Percentiles rank a stretch among this genome's conserved stretches.
Evolutionary conservation across 441 rosid species (phyloP).

Genomic region (Croton laevigatus): DNA sequence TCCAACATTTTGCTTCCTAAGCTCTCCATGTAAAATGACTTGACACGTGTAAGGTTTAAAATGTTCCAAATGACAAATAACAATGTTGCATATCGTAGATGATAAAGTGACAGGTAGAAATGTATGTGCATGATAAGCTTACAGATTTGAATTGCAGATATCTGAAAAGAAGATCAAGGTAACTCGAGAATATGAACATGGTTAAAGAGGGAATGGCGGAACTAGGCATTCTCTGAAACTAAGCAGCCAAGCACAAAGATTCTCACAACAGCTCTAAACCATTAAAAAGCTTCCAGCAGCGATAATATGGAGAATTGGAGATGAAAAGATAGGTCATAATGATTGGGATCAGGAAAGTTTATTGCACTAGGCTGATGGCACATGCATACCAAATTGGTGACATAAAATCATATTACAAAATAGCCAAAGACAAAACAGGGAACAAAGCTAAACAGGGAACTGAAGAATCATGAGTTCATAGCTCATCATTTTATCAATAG

Average conservation of each 20-base stretch:
- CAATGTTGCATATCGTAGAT: neutral
- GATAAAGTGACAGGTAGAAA: neutral
- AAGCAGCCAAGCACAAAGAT: neutral
- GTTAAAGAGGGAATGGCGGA: neutral
- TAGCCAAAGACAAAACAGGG: too few species aligned
- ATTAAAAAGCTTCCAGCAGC: neutral
- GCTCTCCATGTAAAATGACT: too few species aligned
- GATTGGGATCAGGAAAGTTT: neutral
- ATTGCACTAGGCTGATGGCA: neutral
- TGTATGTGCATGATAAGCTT: neutral
- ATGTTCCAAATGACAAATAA: neutral
- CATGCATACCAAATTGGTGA: neutral
- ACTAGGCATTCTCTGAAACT: neutral
- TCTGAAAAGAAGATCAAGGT: slow-evolving; percentile 3
- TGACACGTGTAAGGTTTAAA: neutral
- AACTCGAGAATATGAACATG: slow-evolving; percentile 1
- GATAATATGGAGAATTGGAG: neutral
- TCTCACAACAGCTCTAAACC: neutral
- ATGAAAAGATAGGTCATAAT: neutral
- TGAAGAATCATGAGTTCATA: neutral
- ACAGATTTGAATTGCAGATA: neutral
- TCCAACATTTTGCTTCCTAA: too few species aligned
- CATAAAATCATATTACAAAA: neutral
- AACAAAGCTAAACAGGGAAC: neutral
- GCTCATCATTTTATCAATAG: too few species aligned